Conservation (phyloP, 306 rosid species). For the Rosa chinensis region DNA sequence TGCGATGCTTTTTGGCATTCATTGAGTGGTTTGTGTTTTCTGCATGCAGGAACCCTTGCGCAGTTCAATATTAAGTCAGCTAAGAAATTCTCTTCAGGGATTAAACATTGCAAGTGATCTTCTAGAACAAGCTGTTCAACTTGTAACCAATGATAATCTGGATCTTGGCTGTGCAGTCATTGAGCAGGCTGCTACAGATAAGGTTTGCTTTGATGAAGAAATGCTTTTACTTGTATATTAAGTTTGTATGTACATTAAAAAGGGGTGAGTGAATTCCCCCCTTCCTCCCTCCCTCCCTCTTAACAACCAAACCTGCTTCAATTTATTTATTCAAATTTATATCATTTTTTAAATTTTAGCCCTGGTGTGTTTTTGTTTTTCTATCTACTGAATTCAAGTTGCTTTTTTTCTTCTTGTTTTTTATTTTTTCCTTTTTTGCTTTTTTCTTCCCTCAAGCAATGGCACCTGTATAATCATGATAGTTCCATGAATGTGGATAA, state of each 20-base stretch:
- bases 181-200: constrained; percentile 95
- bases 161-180: constrained; percentile 98
- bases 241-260: background rate
- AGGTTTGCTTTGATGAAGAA: constrained; percentile 56
- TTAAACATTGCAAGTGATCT: constrained; percentile 58
- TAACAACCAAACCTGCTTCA: background rate
- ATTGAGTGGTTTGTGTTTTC: constrained; percentile 22
- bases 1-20: constrained; percentile 12
- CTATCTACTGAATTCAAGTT: too few species aligned
- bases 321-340: too few species aligned
- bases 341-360: too few species aligned
- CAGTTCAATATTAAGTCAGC: constrained; percentile 72
- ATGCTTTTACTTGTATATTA: constrained; percentile 1
- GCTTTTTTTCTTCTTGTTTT: too few species aligned
- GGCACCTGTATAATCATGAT: too few species aligned
- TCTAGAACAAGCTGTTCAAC: constrained; percentile 91
- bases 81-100: constrained; percentile 81
- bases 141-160: constrained; percentile 94
- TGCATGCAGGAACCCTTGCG: constrained; percentile 81
- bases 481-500: too few species aligned
- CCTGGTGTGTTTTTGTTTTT: too few species aligned
- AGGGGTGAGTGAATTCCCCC: background rate
- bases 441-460: too few species aligned
- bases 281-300: background rate
- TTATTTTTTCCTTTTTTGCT: too few species aligned